Base-by-base conservation (phyloP, 352 stramenopile species). In the Pythium scleroteichum region DNA sequence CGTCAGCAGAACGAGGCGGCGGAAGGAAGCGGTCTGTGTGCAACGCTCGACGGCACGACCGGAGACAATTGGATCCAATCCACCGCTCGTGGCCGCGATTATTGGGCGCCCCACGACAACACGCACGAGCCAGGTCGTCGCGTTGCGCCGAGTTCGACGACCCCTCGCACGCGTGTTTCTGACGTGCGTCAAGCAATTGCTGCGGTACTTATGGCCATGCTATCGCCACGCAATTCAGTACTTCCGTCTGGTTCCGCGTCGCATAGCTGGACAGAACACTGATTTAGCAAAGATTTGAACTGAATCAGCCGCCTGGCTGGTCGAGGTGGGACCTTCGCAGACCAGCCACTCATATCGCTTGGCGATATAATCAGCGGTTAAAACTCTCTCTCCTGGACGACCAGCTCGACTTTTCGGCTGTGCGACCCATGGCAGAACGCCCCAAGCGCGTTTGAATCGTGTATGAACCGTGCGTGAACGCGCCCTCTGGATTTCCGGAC, bases 401-500 rank as follows among this genome's bases (percentile, higher is more conserved):
- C 33, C 14, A 39, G 33, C 33, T 14, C n/a, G n/a, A n/a, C n/a
- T 35, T 5, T 35, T 5, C 5, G 29, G 29, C 29, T 35, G 5
- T 10, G 29, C 29, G 5, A 35, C 29, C 29, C 29, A 10, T 10
- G 29, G 5, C 29, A 35, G 5, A 35, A 5, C n/a, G n/a, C 29
- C 29, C 10, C 5, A 10, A 35, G 5, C n/a, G 5, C n/a, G 33
- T 17, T 13, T 35, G 24, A 39, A 57, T 23, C 32, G n/a, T 57
- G 35, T 57, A 32, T 35, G 12, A 46, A 16, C 50, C 50, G 7
- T 23, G 2, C n/a, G n/a, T 14, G 16, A 23, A 26, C 22, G 4
- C n/a, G 17, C 51, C 38, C 38, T 59, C 51, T 59, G 51, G 51
- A 59, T 40, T 59, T 50, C 38, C 26, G n/a, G 51, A 50, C 39